phyloP scores from a whole-genome alignment of 23 red algal species.

The Cyanidiococcus yangmingshanensis region DNA sequence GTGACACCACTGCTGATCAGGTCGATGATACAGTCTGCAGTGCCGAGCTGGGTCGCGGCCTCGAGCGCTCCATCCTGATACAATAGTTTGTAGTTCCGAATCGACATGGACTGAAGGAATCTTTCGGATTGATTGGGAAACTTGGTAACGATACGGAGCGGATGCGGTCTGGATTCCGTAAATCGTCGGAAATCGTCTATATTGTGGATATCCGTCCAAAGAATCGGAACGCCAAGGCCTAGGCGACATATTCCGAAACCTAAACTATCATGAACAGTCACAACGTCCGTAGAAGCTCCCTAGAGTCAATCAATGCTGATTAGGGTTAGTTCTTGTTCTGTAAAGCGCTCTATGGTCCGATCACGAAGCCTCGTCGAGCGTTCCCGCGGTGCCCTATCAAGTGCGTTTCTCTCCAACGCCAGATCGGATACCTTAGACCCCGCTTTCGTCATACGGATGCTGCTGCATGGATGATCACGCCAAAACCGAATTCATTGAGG shows the following conservation, averaged over 20 bases:
- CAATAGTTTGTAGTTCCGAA: slow-evolving; percentile 60
- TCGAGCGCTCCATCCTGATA: slow-evolving; percentile 95
- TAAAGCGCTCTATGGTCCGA: too few relatives aligned
- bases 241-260: slow-evolving; percentile 77
- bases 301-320: not conserved
- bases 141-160: slow-evolving; percentile 82
- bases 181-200: slow-evolving; percentile 37
- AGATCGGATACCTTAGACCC: too few relatives aligned
- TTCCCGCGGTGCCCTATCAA: too few relatives aligned
- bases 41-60: slow-evolving; percentile 91
- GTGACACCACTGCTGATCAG: slow-evolving; percentile 87
- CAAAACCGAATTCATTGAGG: too few relatives aligned
- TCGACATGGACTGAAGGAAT: slow-evolving; percentile 39
- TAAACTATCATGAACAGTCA: slow-evolving; percentile 63
- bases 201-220: slow-evolving; percentile 42
- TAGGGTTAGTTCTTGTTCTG: slow-evolving; percentile 1
- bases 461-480: too few relatives aligned
- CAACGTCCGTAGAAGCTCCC: slow-evolving; percentile 21
- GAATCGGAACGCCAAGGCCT: slow-evolving; percentile 79
- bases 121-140: slow-evolving; percentile 42
- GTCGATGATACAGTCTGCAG: slow-evolving; percentile 89
- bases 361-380: too few relatives aligned
- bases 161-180: slow-evolving; percentile 18
- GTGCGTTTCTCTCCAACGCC: too few relatives aligned
- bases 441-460: too few relatives aligned